Conservation (phyloP, 2,329 filamentous ascomycete genomes). For the Didymella exigua region DNA sequence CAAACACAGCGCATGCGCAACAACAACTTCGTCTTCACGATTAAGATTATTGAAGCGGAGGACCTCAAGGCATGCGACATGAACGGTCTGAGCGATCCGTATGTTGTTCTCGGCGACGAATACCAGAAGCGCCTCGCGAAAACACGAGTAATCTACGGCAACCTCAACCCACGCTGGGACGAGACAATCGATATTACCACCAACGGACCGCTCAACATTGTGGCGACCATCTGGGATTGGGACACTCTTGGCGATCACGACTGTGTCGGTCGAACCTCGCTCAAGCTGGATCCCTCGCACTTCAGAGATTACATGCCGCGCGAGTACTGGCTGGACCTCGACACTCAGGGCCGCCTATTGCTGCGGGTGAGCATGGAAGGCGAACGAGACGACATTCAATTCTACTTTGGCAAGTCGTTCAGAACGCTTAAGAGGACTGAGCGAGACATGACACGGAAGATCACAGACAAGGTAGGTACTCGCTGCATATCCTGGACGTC, state of each 20-base stretch:
- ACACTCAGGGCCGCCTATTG: slow-evolving; percentile 88
- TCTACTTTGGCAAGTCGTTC: slow-evolving; percentile 98
- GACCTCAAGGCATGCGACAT: slow-evolving; percentile 98
- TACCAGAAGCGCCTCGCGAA: slow-evolving; percentile 97
- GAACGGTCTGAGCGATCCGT: slow-evolving; percentile 91
- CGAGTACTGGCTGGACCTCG: slow-evolving; percentile 97
- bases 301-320: slow-evolving; percentile 95
- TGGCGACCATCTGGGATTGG: slow-evolving; percentile 98
- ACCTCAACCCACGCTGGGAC: slow-evolving; percentile 93
- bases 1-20: slow-evolving; percentile 70
- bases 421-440: slow-evolving; percentile 93
- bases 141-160: slow-evolving; percentile 88
- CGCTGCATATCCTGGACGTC: slow-evolving; percentile 1
- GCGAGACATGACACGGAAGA: slow-evolving; percentile 96
- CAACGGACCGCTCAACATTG: slow-evolving; percentile 86
- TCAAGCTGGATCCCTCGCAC: slow-evolving; percentile 97
- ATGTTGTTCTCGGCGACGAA: slow-evolving; percentile 95
- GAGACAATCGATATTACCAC: slow-evolving; percentile 97
- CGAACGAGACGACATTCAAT: slow-evolving; percentile 96
- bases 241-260: slow-evolving; percentile 97
- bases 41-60: slow-evolving; percentile 97
- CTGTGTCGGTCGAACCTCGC: slow-evolving; percentile 92
- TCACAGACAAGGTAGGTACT: slow-evolving; percentile 83
- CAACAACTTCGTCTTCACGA: slow-evolving; percentile 94
- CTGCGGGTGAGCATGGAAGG: slow-evolving; percentile 98